phyloP scores from a whole-genome alignment of 2,329 filamentous ascomycete genomes.

The Monosporascus cannonballus region DNA sequence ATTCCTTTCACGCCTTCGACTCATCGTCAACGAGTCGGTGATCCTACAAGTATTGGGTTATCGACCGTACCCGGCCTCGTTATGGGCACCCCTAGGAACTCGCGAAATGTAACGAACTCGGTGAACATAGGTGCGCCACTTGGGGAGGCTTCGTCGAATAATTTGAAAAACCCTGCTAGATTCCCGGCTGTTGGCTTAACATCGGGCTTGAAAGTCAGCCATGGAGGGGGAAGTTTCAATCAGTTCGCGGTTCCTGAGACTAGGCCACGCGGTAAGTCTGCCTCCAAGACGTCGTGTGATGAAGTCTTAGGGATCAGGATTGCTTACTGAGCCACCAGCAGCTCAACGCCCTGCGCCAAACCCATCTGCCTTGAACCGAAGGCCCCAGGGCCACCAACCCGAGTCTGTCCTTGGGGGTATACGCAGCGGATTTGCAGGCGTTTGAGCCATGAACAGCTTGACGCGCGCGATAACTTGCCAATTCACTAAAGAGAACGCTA shows the following conservation, averaged over 20 bases:
- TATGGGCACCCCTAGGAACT: constrained; percentile 20
- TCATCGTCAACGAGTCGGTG: constrained; percentile 25
- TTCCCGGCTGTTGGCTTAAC: constrained; percentile 21
- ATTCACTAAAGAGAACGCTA: background rate
- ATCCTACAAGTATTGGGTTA: constrained; percentile 17
- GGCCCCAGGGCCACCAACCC: constrained; percentile 7
- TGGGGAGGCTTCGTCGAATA: constrained; percentile 8
- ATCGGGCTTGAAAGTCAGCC: constrained; percentile 23
- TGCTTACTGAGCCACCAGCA: constrained; percentile 11
- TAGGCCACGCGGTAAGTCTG: constrained; percentile 18
- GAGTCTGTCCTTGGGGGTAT: constrained; percentile 10
- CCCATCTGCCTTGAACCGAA: constrained; percentile 11
- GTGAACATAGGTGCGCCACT: constrained; percentile 13
- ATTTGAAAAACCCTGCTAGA: constrained; percentile 9
- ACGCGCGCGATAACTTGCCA: background rate
- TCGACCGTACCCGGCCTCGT: constrained; percentile 26
- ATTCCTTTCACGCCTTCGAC: constrained; percentile 28
- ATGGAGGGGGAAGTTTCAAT: constrained; percentile 9
- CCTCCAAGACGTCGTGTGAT: background rate
- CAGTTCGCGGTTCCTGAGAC: constrained; percentile 10
- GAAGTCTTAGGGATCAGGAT: background rate
- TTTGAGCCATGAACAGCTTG: background rate
- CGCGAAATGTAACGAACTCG: constrained; percentile 5
- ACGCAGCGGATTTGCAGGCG: constrained; percentile 8
- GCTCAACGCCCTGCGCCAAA: constrained; percentile 14